A percentile compares a stretch with the other conserved stretches of the same genome.
phyloP scores from a whole-genome alignment of 345 rosid species.

The Brassica juncea region DNA sequence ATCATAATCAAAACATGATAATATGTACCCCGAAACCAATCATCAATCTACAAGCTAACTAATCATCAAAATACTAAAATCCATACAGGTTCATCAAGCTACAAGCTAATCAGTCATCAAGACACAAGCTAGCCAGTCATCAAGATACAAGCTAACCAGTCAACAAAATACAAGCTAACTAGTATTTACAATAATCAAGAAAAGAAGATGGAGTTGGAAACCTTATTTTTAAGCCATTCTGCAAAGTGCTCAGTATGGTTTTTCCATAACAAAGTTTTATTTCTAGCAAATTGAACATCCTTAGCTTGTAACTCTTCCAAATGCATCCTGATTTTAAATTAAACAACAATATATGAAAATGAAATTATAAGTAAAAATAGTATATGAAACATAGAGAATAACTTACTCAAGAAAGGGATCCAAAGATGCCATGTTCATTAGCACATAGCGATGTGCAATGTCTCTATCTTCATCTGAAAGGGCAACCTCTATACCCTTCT shows the following conservation, averaged over 20 bases:
- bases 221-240: not conserved
- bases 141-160: not conserved
- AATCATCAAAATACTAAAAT: too few species aligned
- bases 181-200: not conserved
- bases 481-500: not conserved
- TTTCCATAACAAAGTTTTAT: not conserved
- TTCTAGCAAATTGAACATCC: not conserved
- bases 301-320: not conserved
- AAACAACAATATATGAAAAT: not conserved
- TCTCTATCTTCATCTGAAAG: not conserved
- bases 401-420: not conserved
- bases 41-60: too few species aligned
- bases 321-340: not conserved
- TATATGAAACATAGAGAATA: not conserved
- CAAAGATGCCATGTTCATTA: not conserved
- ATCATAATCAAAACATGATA: not conserved
- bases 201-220: not conserved
- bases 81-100: too few species aligned
- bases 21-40: not conserved
- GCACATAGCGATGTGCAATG: not conserved
- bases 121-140: too few species aligned
- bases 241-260: not conserved
- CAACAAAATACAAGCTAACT: not conserved
- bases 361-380: not conserved
- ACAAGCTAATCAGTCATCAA: too few species aligned